Base-by-base conservation (phyloP, 176 grass and related monocot genomes). In the Carex kokanica region DNA sequence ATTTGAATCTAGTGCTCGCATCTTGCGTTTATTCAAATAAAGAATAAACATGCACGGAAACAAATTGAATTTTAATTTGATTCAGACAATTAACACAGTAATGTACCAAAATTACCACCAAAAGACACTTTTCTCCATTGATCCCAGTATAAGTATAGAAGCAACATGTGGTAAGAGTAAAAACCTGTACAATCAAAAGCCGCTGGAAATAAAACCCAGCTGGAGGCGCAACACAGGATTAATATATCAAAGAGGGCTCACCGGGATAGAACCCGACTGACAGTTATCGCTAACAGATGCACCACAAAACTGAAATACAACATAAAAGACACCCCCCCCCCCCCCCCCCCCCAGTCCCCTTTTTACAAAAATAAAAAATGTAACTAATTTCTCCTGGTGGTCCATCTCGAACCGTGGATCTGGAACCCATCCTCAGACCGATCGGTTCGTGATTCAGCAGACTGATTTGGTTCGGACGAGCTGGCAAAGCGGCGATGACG, bases 401-500 rank as follows among this genome's bases (percentile, higher is more conserved):
- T 64, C 80, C 80, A 82, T 66, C 80, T 82, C 0, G 80, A 82
- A 34, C 80, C 80, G 3, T 82, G 80, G 41, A 82, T 64, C 80
- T 82, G 58, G 43, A 82, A 82, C 38, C 80, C 80, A 27, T 82
- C 80, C 62, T 82, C 80, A 24, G 60, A 82, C 36, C 34, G 45
- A 11, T 64, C 60, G 18, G 11, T 16, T 18, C 4, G 80, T 51
- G 36, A 45, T 49, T 82, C 80, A 24, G 80, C 59, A 43, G 80
- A 66, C 21, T 47, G 41, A 66, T 43, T 64, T 27, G 60, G 34
- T 74, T 27, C 70, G 74, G 51, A 47, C 14, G 80, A 81, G 75
- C 83, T 91, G 18, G 81, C 60, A 81, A 74, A 52, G 70, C 83
- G 90, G 0, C 74, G 83, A 64, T 91, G 91, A 27, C 84, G 92